Evolutionary conservation across 345 rosid genomes (phyloP).

Genomic region (Erucastrum elatum): DNA sequence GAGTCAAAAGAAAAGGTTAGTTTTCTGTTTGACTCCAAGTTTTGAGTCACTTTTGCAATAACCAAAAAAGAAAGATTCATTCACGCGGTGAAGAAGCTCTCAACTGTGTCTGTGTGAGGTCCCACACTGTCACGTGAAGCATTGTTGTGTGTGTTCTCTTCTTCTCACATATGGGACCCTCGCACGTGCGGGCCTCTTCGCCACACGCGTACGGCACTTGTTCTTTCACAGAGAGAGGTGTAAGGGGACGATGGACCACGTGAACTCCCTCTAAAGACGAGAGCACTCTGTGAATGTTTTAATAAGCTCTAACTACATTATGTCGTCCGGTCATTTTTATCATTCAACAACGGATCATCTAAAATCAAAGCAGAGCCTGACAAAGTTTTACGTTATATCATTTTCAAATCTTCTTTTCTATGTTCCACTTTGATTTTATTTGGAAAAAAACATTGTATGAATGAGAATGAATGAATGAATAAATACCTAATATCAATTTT

Average conservation of each 20-base stretch:
- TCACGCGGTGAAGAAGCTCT: constrained; percentile 27
- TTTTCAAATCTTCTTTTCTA: constrained; percentile 18
- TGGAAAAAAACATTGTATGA: not conserved
- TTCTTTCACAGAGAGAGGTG: constrained; percentile 14
- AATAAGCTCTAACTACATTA: not conserved
- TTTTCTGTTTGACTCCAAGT: no score
- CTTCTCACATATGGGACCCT: constrained; percentile 25
- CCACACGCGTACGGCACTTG: constrained; percentile 40
- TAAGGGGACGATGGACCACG: constrained; percentile 16
- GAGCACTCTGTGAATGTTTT: constrained; percentile 13
- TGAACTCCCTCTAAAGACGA: constrained; percentile 21
- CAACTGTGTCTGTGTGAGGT: constrained; percentile 10
- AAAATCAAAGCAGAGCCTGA: constrained; percentile 15
- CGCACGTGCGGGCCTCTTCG: constrained; percentile 35
- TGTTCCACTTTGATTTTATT: constrained; percentile 3
- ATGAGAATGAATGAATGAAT: not conserved
- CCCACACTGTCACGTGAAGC: constrained; percentile 40
- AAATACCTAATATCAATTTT: not conserved
- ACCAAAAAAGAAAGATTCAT: constrained; percentile 30
- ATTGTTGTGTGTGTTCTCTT: constrained; percentile 2
- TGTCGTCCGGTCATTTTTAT: constrained; percentile 23
- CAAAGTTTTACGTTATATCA: constrained; percentile 18
- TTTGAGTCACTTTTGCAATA: no score
- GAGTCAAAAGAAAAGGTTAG: no score
- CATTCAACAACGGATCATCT: constrained; percentile 28